Evolutionary conservation across 257 asterid species (phyloP), one percentile per base, ranked within the genome.

Genomic region (Forsythia viridissima): DNA sequence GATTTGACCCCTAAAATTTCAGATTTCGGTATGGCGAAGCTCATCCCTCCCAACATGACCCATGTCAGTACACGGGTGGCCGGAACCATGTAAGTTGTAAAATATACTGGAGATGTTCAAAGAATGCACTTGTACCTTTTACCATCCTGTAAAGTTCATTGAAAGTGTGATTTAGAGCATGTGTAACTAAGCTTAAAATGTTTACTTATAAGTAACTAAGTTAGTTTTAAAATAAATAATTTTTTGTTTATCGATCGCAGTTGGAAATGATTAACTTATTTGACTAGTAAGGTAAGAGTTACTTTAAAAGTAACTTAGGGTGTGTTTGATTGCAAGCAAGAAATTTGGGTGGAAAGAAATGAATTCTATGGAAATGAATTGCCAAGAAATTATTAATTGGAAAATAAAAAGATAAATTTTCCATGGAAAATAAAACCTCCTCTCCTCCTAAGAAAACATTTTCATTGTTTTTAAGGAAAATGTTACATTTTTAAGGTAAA

Each of bases 41-140:
- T 95, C 82, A 87, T 95, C 77, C 97, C 98, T 73, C 79, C 94
- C 24, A 88, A 92, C 87, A 80, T 83, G 90, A 91, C 97, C 59
- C 99, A 95, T 71, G 91, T 95, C 80, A 95, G 98, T 63, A 95
- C 99, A 34, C 96, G 98, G 2, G 99, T 95, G 8, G 98, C 98
- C 0, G 99, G 99, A 83, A 95, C 99, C 37, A 87, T 95, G 99
- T 95, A 86, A 87, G 99, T 85, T 75, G 41, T 75, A 41, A 21
- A 57, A 73, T 48, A 43, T 69, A 48, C 57, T 75, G 55, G 48
- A 70, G 78, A 65, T 78, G 42, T 24, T 48, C 67, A 4, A 48
- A 38, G 77, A 7, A 44, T 38, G 55, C 48, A 72, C 65, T 51
- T 43, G 7, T 24, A 24, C 10, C 72, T 69, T 24, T n/a, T 57